Conservation (phyloP, 2,329 filamentous ascomycete species). For the Fusarium annulatum region DNA sequence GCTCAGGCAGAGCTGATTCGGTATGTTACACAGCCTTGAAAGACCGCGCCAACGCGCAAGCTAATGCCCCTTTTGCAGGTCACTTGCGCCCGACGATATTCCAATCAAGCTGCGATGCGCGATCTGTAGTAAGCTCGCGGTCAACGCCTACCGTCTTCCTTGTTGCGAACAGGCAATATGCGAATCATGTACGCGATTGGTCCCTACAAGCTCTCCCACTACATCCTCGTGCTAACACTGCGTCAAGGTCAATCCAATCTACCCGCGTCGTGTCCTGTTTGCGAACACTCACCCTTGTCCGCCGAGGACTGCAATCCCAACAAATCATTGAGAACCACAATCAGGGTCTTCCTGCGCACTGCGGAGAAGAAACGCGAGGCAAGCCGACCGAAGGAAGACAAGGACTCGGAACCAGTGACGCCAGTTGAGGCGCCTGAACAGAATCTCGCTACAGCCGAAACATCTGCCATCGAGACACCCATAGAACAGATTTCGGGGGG, state of each 20-base stretch:
- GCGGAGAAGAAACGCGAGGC: slow-evolving; percentile 89
- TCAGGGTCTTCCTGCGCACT: slow-evolving; percentile 89
- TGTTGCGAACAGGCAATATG: slow-evolving; percentile 98
- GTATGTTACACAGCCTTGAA: slow-evolving; percentile 49
- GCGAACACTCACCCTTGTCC: slow-evolving; percentile 89
- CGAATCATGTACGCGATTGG: slow-evolving; percentile 73
- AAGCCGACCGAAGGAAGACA: slow-evolving; percentile 62
- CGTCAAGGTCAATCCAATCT: slow-evolving; percentile 77
- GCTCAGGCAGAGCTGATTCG: slow-evolving; percentile 69
- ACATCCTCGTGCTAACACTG: slow-evolving; percentile 22
- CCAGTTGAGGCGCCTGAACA: slow-evolving; percentile 56
- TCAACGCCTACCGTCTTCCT: slow-evolving; percentile 90
- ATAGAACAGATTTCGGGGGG: slow-evolving; percentile 18
- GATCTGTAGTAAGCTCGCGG: slow-evolving; percentile 88
- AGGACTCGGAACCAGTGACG: slow-evolving; percentile 54
- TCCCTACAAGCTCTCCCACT: background rate
- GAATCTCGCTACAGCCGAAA: slow-evolving; percentile 44
- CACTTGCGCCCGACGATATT: slow-evolving; percentile 83
- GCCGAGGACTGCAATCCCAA: slow-evolving; percentile 88
- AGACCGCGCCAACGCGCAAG: slow-evolving; percentile 7
- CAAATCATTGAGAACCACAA: slow-evolving; percentile 90
- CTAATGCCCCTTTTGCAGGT: slow-evolving; percentile 62
- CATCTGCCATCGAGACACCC: slow-evolving; percentile 34
- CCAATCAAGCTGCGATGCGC: slow-evolving; percentile 97
- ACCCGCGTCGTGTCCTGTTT: slow-evolving; percentile 86